A percentile compares a stretch with the other conserved stretches of the same genome.
Conservation (phyloP, 2,329 filamentous ascomycete genomes). For the Furcasterigmium sp. region DNA sequence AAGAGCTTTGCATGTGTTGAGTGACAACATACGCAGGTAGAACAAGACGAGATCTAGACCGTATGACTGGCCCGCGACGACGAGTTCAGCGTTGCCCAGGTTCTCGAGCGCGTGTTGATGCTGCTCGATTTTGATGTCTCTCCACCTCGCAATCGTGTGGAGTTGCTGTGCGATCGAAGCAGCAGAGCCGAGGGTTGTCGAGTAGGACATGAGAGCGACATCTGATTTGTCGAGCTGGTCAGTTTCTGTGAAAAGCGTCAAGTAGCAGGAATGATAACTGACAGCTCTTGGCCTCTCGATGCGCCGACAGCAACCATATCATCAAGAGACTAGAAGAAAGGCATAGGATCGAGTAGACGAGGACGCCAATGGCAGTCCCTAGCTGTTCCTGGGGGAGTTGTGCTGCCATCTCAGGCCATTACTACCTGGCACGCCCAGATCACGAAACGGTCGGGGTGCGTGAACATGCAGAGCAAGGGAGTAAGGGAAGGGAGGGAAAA, state of each 20-base stretch:
- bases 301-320: slow-evolving; percentile 30
- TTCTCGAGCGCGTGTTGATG: slow-evolving; percentile 27
- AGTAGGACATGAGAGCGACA: slow-evolving; percentile 31
- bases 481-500: not conserved
- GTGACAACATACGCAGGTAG: slow-evolving; percentile 36
- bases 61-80: slow-evolving; percentile 34
- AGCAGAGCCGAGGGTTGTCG: slow-evolving; percentile 27
- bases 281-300: slow-evolving; percentile 36
- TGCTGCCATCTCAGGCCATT: slow-evolving; percentile 24
- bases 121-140: slow-evolving; percentile 31
- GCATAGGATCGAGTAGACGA: slow-evolving; percentile 29
- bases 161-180: slow-evolving; percentile 36
- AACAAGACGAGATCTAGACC: slow-evolving; percentile 37
- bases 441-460: not conserved
- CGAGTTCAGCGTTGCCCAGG: slow-evolving; percentile 31
- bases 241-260: no score
- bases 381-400: slow-evolving; percentile 27
- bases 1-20: not conserved
- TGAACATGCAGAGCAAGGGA: not conserved
- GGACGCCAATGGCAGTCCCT: slow-evolving; percentile 23
- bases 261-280: slow-evolving; percentile 15
- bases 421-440: not conserved
- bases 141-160: slow-evolving; percentile 33
- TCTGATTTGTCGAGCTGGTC: slow-evolving; percentile 21
- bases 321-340: slow-evolving; percentile 23